Evolutionary conservation across 1,139 yeast genomes (phyloP), one percentile per base, ranked within the genome.

Genomic region (Pichia sp.): DNA sequence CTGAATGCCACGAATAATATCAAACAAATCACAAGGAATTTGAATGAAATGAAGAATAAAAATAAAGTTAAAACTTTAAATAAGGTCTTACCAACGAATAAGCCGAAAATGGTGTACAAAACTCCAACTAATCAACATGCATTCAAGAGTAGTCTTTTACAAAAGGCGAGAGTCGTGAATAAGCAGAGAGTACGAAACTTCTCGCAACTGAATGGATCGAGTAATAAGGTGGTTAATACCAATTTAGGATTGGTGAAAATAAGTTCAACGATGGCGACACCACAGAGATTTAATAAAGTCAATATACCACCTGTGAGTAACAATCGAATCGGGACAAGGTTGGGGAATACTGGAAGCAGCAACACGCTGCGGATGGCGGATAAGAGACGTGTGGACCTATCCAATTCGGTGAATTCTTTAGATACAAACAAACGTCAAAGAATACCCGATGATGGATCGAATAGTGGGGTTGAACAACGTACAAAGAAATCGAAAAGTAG

Each of bases 131-230:
- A n/a, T n/a, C 9, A 17, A n/a, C 30, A 17, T 34, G 20, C 14
- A 19, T 62, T 59, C 42, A 61, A 57, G 44, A 60, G 66, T 44
- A 47, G 55, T 3, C 34, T 65, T 32, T 45, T 65, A 40, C 65
- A 63, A 47, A 63, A 56, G 44, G 67, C 67, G 2, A 57, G 58
- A 42, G 54, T 57, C 30, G 61, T 58, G 32, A 61, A 60, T 45
- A 56, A 57, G 44, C 47, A 56, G 12, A 49, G 64, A 34, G 56
- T 59, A 28, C 57, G 54, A 37, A 55, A 56, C 38, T 57, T 63
- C 24, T 48, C 46, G n/a, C 55, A 57, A 38, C 21, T 43, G 1
- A 44, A 34, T 21, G 30, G 19, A 6, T 19, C n/a, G 11, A 31
- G 17, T 6, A 22, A 17, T 18, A 22, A 19, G 21, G 21, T 38